A percentile compares a stretch with the other conserved stretches of the same genome.
These are phyloP conservation scores for Simmondsia chinensis DNA, from an alignment of 148 eudicot species.

Conservation along the genomic window DNA sequence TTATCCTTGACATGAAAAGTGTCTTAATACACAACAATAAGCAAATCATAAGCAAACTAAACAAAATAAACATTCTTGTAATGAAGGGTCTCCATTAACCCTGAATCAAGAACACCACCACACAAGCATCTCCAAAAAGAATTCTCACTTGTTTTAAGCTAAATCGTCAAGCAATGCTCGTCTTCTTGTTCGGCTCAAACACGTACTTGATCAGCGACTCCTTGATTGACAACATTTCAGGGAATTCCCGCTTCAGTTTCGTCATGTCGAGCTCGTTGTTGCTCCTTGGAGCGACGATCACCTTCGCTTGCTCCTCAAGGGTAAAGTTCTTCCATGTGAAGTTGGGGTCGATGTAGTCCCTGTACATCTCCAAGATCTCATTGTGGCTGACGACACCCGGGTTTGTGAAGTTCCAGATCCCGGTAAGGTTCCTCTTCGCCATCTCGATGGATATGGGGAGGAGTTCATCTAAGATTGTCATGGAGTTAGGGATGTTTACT, in stretches of 20 bases:
- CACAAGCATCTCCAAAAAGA: too few species aligned
- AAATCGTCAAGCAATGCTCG: too few species aligned
- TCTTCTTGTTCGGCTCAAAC: constrained; percentile 73
- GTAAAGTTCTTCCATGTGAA: constrained; percentile 65
- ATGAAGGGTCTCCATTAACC: too few species aligned
- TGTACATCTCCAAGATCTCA: constrained; percentile 46
- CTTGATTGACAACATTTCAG: constrained; percentile 58
- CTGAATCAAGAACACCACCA: too few species aligned
- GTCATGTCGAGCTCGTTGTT: constrained; percentile 73
- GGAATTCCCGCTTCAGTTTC: constrained; percentile 70
- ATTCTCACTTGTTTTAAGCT: too few species aligned
- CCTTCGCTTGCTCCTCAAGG: constrained; percentile 82
- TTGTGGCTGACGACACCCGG: constrained; percentile 37
- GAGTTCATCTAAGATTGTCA: constrained; percentile 35
- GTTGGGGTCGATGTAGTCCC: constrained; percentile 42
- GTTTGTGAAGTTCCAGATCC: constrained; percentile 43
- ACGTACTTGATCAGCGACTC: constrained; percentile 70
- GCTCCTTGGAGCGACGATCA: constrained; percentile 67
- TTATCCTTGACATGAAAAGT: too few species aligned
- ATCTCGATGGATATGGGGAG: constrained; percentile 39
- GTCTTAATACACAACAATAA: too few species aligned
- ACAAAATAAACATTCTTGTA: too few species aligned
- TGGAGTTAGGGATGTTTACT: constrained; percentile 35
- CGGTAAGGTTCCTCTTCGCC: constrained; percentile 33
- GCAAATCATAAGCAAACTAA: too few species aligned